Conservation (phyloP, 345 rosid genomes). For the Heritiera fomes region DNA sequence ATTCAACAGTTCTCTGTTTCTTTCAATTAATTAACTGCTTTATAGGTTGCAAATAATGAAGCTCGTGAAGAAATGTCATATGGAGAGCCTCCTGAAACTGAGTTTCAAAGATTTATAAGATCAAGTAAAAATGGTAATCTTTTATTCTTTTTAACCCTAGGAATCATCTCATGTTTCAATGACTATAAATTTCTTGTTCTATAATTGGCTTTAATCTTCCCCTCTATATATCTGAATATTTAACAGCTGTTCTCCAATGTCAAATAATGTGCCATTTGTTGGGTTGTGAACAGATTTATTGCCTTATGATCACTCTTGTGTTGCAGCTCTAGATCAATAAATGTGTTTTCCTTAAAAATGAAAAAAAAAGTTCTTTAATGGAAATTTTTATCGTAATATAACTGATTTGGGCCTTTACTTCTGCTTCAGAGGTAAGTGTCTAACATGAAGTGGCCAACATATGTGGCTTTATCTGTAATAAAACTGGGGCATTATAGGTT, state of each 20-base stretch:
- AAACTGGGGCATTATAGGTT: neutral
- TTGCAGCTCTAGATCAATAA: neutral
- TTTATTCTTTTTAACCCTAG: neutral
- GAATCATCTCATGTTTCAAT: neutral
- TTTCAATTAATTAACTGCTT: slow-evolving; percentile 17
- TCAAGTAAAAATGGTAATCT: slow-evolving; percentile 57
- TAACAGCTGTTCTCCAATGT: neutral
- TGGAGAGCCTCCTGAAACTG: slow-evolving; percentile 66
- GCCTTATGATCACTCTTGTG: neutral
- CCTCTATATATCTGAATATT: neutral
- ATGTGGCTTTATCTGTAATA: neutral
- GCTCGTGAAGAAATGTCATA: slow-evolving; percentile 56
- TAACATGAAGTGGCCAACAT: neutral
- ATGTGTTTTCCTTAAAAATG: neutral
- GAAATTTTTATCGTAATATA: neutral
- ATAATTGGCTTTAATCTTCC: neutral
- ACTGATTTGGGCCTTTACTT: neutral
- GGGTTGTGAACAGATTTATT: neutral
- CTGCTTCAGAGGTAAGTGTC: neutral
- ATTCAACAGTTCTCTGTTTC: slow-evolving; percentile 12
- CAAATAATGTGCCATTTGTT: neutral
- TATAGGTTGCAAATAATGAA: slow-evolving; percentile 65
- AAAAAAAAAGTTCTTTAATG: neutral
- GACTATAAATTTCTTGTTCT: neutral
- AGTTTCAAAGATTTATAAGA: slow-evolving; percentile 78